phyloP scores from a whole-genome alignment of 306 rosid genomes.

The Cicer cuneatum region DNA sequence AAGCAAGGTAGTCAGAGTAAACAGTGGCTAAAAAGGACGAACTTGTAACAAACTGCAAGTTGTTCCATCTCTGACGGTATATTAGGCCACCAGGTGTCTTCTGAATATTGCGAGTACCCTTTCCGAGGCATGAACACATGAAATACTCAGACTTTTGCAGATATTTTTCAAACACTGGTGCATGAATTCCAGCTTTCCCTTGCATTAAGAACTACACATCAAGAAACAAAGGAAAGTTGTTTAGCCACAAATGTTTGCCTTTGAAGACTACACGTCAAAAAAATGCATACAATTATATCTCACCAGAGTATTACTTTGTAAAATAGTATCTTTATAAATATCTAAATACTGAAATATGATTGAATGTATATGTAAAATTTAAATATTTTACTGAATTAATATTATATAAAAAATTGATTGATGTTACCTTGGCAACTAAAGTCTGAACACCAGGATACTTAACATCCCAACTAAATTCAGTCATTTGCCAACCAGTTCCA shows the following conservation, averaged over 20 bases:
- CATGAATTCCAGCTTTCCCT: slow-evolving; percentile 77
- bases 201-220: slow-evolving; percentile 74
- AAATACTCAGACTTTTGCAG: slow-evolving; percentile 77
- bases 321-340: too few species aligned
- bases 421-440: slow-evolving; percentile 78
- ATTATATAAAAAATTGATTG: not conserved
- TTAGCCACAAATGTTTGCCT: slow-evolving; percentile 7
- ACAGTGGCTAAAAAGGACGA: slow-evolving; percentile 84
- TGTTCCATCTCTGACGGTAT: slow-evolving; percentile 92
- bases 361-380: too few species aligned
- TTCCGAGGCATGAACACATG: slow-evolving; percentile 85
- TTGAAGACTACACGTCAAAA: not conserved
- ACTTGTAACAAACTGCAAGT: slow-evolving; percentile 90
- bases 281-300: not conserved
- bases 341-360: too few species aligned
- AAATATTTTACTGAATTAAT: too few species aligned
- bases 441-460: slow-evolving; percentile 93
- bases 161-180: slow-evolving; percentile 69
- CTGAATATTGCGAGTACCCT: slow-evolving; percentile 67
- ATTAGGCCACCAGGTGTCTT: slow-evolving; percentile 95
- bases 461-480: slow-evolving; percentile 93
- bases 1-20: slow-evolving; percentile 84
- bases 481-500: slow-evolving; percentile 95
- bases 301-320: too few species aligned
- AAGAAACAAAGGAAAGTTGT: not conserved